These are phyloP conservation scores for Meira nashicola DNA, from an alignment of 1,284 basidiomycete species.

Conservation along the genomic window DNA sequence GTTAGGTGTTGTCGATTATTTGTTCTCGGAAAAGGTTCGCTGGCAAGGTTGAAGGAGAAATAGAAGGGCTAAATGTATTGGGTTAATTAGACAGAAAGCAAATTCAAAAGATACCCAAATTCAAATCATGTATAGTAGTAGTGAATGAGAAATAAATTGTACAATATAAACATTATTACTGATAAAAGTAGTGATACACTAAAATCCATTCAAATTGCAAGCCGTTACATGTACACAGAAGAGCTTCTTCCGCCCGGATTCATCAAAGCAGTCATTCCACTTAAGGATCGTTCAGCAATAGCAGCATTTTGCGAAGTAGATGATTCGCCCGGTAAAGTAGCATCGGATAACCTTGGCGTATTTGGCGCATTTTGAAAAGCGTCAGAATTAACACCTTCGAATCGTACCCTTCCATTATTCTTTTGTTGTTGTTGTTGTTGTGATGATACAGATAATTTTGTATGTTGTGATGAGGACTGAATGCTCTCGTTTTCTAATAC, in stretches of 20 bases:
- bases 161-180: too few relatives aligned
- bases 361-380: constrained; percentile 43
- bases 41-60: not conserved
- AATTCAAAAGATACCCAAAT: too few relatives aligned
- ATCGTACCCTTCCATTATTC: constrained; percentile 1
- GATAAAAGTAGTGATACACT: too few relatives aligned
- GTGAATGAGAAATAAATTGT: too few relatives aligned
- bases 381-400: not conserved
- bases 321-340: constrained; percentile 5
- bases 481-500: not conserved
- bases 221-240: constrained; percentile 80
- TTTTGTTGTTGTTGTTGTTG: not conserved
- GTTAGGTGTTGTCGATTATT: not conserved
- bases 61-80: too few relatives aligned
- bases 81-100: too few relatives aligned
- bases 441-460: not conserved
- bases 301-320: not conserved
- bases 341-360: constrained; percentile 38
- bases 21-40: not conserved
- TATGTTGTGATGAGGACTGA: too few relatives aligned
- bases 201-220: too few relatives aligned
- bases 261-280: constrained; percentile 84
- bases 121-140: too few relatives aligned
- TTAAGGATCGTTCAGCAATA: constrained; percentile 62
- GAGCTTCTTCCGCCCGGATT: constrained; percentile 83